Conservation (phyloP, 495 filamentous ascomycete species). For the Aspergillus egyptiacus region DNA sequence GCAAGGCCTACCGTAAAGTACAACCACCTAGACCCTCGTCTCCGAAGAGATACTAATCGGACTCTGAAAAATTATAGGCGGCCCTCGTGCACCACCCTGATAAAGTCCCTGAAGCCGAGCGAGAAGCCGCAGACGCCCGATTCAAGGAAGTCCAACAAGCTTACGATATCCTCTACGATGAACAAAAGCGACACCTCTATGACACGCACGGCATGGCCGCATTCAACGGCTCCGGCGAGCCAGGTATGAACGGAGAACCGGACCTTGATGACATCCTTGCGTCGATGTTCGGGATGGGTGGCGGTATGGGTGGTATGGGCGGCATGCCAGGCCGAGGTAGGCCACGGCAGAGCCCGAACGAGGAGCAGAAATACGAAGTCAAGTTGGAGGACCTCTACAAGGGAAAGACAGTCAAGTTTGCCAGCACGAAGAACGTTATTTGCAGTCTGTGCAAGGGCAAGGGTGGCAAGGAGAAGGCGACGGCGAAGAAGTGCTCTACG, state of each 20-base stretch:
- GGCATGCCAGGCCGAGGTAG: conserved; percentile 50
- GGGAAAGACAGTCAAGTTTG: conserved; percentile 95
- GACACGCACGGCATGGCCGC: conserved; percentile 92
- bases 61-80: conserved; percentile 46
- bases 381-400: conserved; percentile 93
- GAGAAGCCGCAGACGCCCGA: conserved; percentile 73
- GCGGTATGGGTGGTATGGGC: conserved; percentile 55
- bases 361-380: conserved; percentile 86
- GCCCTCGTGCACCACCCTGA: conserved; percentile 88
- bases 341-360: conserved; percentile 68
- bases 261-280: conserved; percentile 86
- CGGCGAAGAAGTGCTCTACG: conserved; percentile 73
- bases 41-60: background rate
- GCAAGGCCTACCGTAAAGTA: conserved; percentile 97
- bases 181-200: conserved; percentile 85
- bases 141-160: conserved; percentile 91
- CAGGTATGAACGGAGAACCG: conserved; percentile 60
- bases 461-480: conserved; percentile 88
- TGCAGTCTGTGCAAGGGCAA: conserved; percentile 81
- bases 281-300: conserved; percentile 81
- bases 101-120: conserved; percentile 85
- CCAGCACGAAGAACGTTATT: conserved; percentile 85
- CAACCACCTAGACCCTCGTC: conserved; percentile 8
- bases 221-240: conserved; percentile 68
- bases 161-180: conserved; percentile 96